These are phyloP conservation scores for Apiotrichum domesticum DNA, from an alignment of 1,284 basidiomycete species.

Conservation along the genomic window DNA sequence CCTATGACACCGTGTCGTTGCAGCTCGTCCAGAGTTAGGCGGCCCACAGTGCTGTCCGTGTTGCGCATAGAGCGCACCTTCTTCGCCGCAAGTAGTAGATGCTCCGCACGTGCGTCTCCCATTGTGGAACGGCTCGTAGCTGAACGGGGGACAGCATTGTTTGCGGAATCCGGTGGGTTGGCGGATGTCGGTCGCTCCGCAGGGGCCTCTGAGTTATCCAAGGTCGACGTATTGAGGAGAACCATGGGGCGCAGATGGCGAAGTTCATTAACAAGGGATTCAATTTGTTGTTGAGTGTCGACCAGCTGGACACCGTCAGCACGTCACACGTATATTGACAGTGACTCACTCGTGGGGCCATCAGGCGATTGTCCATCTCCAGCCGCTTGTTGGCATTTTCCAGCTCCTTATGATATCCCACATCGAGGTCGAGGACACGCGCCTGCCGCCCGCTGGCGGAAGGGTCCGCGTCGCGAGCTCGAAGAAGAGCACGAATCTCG, in stretches of 20 bases:
- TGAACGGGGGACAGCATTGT: neutral
- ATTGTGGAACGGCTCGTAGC: constrained; percentile 23
- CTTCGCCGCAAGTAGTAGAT: constrained; percentile 41
- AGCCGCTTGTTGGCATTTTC: constrained; percentile 43
- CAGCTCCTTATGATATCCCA: constrained; percentile 44
- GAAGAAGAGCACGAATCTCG: constrained; percentile 32
- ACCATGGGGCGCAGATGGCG: constrained; percentile 42
- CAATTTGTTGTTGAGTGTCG: constrained; percentile 43
- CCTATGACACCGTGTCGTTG: constrained; percentile 36
- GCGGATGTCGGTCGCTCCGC: neutral
- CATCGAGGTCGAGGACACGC: constrained; percentile 37
- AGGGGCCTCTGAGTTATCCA: neutral
- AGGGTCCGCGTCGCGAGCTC: constrained; percentile 28
- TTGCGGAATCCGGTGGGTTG: neutral
- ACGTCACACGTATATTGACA: neutral
- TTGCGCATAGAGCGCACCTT: constrained; percentile 37
- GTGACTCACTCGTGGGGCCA: constrained; percentile 40
- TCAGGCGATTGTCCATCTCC: constrained; percentile 45
- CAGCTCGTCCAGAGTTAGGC: constrained; percentile 37
- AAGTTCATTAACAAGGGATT: constrained; percentile 44
- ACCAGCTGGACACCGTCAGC: constrained; percentile 28
- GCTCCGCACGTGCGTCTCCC: constrained; percentile 45
- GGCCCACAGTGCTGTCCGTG: constrained; percentile 25
- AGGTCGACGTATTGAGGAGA: constrained; percentile 22
- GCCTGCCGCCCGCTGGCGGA: constrained; percentile 28